Percentiles rank a stretch among this genome's conserved stretches.
Conservation (phyloP, 2,329 filamentous ascomycete species). For the Cladorrhinum sp. region DNA sequence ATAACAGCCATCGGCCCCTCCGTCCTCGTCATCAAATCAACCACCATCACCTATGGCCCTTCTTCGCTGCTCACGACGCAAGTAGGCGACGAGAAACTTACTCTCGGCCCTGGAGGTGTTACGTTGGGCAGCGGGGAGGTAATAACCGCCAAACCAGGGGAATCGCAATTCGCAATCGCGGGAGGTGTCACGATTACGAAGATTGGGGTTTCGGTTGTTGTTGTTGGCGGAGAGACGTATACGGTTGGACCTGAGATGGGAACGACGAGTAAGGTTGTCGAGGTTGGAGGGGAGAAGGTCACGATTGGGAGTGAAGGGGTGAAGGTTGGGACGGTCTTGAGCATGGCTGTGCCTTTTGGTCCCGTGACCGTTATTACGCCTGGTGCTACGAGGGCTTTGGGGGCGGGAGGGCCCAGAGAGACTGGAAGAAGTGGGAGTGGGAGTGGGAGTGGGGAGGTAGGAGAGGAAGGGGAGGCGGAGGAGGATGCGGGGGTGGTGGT, state of each 20-base stretch:
- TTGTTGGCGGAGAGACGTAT: constrained; percentile 50
- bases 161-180: constrained; percentile 45
- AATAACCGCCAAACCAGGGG: constrained; percentile 31
- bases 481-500: constrained; percentile 17
- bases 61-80: constrained; percentile 35
- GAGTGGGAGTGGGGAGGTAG: not conserved
- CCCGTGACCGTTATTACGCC: constrained; percentile 41
- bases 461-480: constrained; percentile 7
- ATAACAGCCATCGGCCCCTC: constrained; percentile 44
- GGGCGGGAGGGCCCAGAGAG: not conserved
- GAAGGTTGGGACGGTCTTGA: constrained; percentile 42
- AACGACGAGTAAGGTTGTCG: constrained; percentile 41
- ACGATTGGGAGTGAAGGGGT: constrained; percentile 51
- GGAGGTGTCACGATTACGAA: constrained; percentile 53
- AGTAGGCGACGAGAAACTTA: constrained; percentile 43
- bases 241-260: constrained; percentile 42
- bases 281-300: constrained; percentile 48
- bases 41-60: constrained; percentile 44
- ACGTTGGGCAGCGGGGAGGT: constrained; percentile 34
- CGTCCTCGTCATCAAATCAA: constrained; percentile 40
- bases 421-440: not conserved
- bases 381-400: constrained; percentile 15
- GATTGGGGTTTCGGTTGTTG: constrained; percentile 45
- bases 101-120: constrained; percentile 35
- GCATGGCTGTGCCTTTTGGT: constrained; percentile 45